A percentile compares a stretch with the other conserved stretches of the same genome.
These are phyloP conservation scores for Vitis labrusca DNA, from an alignment of 164 flowering plant species.

Conservation along the genomic window DNA sequence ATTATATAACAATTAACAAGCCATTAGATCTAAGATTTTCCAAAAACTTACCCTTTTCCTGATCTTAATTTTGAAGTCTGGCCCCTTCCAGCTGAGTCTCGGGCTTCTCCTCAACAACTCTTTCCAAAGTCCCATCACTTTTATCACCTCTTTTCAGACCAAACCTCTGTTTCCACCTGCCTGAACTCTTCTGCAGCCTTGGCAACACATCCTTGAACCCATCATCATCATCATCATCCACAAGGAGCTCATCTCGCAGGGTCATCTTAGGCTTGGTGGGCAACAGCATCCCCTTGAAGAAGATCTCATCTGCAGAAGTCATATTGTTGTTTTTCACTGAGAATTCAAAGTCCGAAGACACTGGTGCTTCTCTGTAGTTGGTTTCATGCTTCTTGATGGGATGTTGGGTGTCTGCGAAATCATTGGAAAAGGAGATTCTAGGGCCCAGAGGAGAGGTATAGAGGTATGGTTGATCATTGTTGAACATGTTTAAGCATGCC, in stretches of 20 bases:
- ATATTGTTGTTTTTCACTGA: constrained; percentile 43
- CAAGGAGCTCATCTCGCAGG: constrained; percentile 60
- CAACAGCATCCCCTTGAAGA: constrained; percentile 63
- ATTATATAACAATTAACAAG: no score
- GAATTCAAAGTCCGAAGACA: constrained; percentile 73
- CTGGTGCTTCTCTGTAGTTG: constrained; percentile 52
- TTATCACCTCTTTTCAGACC: constrained; percentile 47
- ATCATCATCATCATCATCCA: constrained; percentile 41
- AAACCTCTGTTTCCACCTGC: constrained; percentile 58
- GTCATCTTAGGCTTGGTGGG: constrained; percentile 52
- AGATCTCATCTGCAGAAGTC: constrained; percentile 72
- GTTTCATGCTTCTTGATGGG: constrained; percentile 36
- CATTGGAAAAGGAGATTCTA: constrained; percentile 48
- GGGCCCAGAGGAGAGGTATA: constrained; percentile 29
- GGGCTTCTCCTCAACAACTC: constrained; percentile 26
- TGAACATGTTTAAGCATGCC: constrained; percentile 27
- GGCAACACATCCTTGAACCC: constrained; percentile 18
- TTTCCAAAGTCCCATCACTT: constrained; percentile 26
- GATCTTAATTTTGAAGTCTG: no score
- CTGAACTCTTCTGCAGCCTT: constrained; percentile 36
- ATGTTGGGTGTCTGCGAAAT: constrained; percentile 53
- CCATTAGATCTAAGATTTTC: no score
- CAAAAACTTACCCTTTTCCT: no score
- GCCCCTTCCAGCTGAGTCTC: no score
- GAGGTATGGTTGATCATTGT: constrained; percentile 17